These are phyloP conservation scores for Monocercomonoides exilis DNA, from an alignment of 78 protist genomes.

Conservation along the genomic window DNA sequence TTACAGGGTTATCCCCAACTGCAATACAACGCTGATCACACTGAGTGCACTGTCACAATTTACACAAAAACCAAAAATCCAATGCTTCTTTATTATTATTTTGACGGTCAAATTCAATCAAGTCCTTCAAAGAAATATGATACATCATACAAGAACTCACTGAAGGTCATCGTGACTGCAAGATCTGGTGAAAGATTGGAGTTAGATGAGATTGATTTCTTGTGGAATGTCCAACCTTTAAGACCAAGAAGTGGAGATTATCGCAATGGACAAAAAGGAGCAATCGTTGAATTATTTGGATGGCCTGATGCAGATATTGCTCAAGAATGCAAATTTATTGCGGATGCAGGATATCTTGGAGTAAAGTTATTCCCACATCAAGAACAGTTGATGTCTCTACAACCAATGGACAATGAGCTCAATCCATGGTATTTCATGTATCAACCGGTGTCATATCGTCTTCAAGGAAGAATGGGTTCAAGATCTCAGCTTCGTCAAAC, in stretches of 20 bases:
- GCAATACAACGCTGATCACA: too few relatives aligned
- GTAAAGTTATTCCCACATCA: slow-evolving; percentile 51
- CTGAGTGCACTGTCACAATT: too few relatives aligned
- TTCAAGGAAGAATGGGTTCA: slow-evolving; percentile 50
- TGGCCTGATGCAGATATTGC: slow-evolving; percentile 57
- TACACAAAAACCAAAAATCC: too few relatives aligned
- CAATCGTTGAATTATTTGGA: not conserved
- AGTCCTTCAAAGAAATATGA: not conserved
- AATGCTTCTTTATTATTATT: too few relatives aligned
- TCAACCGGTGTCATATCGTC: slow-evolving; percentile 49
- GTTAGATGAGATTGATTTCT: too few relatives aligned
- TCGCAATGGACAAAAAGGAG: slow-evolving; percentile 12
- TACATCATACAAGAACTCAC: not conserved
- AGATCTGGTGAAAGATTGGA: too few relatives aligned
- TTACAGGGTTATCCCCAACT: too few relatives aligned
- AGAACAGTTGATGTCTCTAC: slow-evolving; percentile 41
- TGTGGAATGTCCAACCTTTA: not conserved
- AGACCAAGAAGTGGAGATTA: slow-evolving; percentile 1
- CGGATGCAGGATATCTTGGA: slow-evolving; percentile 41
- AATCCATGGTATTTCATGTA: too few relatives aligned
- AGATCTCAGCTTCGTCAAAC: slow-evolving; percentile 10
- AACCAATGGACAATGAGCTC: slow-evolving; percentile 28
- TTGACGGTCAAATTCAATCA: not conserved
- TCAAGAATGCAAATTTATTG: slow-evolving; percentile 45
- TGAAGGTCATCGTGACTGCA: too few relatives aligned